Percentiles rank a stretch among this genome's conserved stretches.
phyloP scores from a whole-genome alignment of 1,284 basidiomycete genomes.

The Inonotus hispidus region DNA sequence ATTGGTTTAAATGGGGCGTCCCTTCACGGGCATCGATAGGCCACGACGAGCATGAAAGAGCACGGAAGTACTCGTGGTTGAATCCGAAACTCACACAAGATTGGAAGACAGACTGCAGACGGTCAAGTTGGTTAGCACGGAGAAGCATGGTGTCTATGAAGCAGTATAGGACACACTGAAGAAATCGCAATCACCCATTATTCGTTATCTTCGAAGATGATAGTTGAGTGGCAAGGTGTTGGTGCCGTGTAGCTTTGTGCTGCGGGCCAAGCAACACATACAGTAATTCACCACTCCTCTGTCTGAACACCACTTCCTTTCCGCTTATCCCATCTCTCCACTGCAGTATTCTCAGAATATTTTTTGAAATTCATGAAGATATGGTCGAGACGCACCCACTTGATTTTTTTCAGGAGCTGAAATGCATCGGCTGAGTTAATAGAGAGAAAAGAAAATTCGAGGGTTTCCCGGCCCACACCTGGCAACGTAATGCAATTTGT shows the following conservation, averaged over 20 bases:
- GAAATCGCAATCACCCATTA: slow-evolving; percentile 25
- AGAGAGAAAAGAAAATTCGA: no score
- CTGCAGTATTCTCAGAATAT: no score
- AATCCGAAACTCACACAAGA: slow-evolving; percentile 35
- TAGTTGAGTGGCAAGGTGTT: background rate
- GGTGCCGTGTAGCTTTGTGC: background rate
- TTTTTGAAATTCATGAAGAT: no score
- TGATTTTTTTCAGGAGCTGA: no score
- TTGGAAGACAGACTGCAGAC: slow-evolving; percentile 41
- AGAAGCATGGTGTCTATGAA: background rate
- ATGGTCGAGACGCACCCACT: no score
- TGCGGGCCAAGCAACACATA: background rate
- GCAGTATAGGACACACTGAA: slow-evolving; percentile 29
- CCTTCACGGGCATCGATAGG: background rate
- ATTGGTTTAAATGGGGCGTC: background rate
- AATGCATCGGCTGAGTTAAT: no score
- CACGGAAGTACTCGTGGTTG: background rate
- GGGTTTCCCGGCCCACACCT: no score
- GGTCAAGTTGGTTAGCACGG: slow-evolving; percentile 3
- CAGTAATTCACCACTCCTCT: no score
- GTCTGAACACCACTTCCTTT: no score
- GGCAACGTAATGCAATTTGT: no score
- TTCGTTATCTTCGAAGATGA: background rate
- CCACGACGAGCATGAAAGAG: background rate
- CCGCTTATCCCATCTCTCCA: no score